Conservation (phyloP, 257 asterid genomes). For the Capsicum rhomboideum region DNA sequence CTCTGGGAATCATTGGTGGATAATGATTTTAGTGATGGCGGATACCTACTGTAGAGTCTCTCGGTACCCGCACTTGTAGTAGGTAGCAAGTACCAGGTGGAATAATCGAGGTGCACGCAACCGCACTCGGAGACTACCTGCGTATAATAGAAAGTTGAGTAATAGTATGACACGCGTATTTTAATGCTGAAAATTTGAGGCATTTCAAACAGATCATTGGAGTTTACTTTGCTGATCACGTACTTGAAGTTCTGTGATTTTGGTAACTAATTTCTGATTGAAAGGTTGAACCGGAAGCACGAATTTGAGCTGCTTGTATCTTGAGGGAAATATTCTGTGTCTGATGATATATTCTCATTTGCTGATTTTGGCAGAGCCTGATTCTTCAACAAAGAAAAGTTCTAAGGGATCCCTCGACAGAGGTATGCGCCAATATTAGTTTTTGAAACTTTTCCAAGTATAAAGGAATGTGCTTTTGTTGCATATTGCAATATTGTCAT, state of each 20-base stretch:
- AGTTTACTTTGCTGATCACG: not conserved
- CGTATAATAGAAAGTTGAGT: not conserved
- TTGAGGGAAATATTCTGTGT: not conserved
- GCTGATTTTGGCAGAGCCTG: constrained; percentile 27
- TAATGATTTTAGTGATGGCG: not conserved
- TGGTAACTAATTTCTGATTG: not conserved
- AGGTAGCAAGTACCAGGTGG: not conserved
- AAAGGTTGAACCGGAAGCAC: not conserved
- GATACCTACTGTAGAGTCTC: not conserved
- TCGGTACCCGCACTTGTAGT: not conserved
- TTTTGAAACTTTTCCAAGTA: not conserved
- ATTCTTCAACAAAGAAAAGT: constrained; percentile 29
- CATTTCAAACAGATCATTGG: not conserved
- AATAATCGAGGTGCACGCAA: not conserved
- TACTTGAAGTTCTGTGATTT: not conserved
- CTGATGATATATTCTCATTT: not conserved
- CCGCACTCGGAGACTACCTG: not conserved
- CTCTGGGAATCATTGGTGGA: not conserved
- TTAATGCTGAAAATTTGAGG: not conserved
- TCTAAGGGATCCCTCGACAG: constrained; percentile 69
- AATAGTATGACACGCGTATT: not conserved
- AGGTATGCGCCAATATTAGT: constrained; percentile 35
- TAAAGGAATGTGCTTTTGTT: not conserved
- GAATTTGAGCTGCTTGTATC: not conserved
- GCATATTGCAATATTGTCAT: not conserved